These are phyloP conservation scores for Leccinellum luteum DNA, from an alignment of 768 basidiomycete species.

Conservation along the genomic window DNA sequence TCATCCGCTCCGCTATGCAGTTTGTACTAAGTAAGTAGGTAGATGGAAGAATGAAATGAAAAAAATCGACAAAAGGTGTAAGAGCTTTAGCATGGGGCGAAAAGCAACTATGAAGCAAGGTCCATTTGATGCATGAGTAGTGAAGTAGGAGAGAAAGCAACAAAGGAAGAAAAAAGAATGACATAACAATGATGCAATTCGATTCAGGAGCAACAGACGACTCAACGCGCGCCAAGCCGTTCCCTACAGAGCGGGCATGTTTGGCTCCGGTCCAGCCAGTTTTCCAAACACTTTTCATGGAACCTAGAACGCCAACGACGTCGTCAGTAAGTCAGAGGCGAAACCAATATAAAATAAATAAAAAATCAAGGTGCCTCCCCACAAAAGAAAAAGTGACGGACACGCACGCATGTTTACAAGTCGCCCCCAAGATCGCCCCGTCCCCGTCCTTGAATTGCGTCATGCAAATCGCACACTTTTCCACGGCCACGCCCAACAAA, in stretches of 20 bases:
- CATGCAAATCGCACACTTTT: constrained; percentile 73
- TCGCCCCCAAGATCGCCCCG: constrained; percentile 50
- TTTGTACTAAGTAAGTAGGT: constrained; percentile 5
- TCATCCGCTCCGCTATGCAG: not conserved
- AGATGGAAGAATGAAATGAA: constrained; percentile 1
- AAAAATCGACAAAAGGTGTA: constrained; percentile 3
- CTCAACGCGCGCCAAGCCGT: constrained; percentile 34
- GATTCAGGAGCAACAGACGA: not conserved
- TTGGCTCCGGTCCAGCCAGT: constrained; percentile 58
- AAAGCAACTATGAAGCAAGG: not conserved
- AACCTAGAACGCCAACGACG: constrained; percentile 33
- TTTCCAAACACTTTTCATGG: constrained; percentile 60
- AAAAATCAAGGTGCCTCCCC: not conserved
- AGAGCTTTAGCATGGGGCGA: constrained; percentile 11
- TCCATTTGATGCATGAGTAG: not conserved
- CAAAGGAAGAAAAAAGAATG: not conserved
- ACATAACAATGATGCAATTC: not conserved
- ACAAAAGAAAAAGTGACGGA: not conserved
- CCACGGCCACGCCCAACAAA: constrained; percentile 59
- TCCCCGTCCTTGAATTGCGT: constrained; percentile 65
- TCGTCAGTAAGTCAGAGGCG: not conserved
- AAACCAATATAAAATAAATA: no score
- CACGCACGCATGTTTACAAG: constrained; percentile 57
- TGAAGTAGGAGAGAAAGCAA: not conserved
- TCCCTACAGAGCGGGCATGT: constrained; percentile 68